Evolutionary conservation across 176 grass and related monocot species (phyloP).

Genomic region (Guadua angustifolia): DNA sequence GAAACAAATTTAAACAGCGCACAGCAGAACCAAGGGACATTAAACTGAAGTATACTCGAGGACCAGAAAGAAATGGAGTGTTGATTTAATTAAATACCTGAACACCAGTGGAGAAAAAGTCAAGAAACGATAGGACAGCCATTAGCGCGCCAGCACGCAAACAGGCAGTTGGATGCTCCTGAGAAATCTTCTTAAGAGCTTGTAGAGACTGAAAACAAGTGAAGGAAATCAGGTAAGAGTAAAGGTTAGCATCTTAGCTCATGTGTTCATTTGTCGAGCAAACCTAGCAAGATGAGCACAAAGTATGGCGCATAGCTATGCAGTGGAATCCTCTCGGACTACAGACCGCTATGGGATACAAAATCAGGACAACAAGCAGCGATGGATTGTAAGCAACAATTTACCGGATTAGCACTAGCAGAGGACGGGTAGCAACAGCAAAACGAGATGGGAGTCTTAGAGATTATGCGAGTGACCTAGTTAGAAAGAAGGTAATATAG

Average conservation of each 20-base stretch:
- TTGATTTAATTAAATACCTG: slow-evolving; percentile 49
- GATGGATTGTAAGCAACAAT: slow-evolving; percentile 4
- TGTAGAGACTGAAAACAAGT: slow-evolving; percentile 64
- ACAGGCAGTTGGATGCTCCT: slow-evolving; percentile 84
- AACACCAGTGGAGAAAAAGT: slow-evolving; percentile 87
- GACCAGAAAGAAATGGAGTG: not conserved
- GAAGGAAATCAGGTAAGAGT: not conserved
- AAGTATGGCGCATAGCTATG: not conserved
- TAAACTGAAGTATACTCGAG: not conserved
- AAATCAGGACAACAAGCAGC: not conserved
- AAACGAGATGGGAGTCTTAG: not conserved
- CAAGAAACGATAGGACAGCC: slow-evolving; percentile 82
- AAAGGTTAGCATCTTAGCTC: not conserved
- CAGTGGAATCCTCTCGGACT: too few species aligned
- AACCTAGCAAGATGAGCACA: not conserved
- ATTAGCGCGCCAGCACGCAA: slow-evolving; percentile 79
- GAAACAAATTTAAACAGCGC: slow-evolving; percentile 21
- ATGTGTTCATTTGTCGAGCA: not conserved
- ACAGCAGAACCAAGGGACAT: not conserved
- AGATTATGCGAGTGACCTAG: not conserved
- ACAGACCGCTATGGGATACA: not conserved
- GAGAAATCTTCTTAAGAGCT: slow-evolving; percentile 92
- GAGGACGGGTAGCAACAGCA: not conserved
- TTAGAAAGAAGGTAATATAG: not conserved
- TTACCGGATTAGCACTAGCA: not conserved